A percentile compares a stretch with the other conserved stretches of the same genome.
These are phyloP conservation scores for Chlamydomonas sp. DNA, from an alignment of 139 green algal species.

Conservation along the genomic window DNA sequence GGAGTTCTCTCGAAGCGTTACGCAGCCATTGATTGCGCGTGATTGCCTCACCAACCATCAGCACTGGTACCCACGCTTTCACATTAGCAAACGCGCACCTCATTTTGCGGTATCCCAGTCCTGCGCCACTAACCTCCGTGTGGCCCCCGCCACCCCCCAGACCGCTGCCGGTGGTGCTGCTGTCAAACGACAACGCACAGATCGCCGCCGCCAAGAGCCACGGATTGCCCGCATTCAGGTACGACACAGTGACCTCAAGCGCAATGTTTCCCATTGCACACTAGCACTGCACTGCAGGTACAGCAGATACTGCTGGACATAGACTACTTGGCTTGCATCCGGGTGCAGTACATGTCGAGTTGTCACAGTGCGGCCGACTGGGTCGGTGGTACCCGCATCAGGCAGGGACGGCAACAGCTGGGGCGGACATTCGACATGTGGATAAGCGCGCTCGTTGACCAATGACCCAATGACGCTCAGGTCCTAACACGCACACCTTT, in stretches of 20 bases:
- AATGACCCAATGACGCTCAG: too few species aligned
- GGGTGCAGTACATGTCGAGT: background rate
- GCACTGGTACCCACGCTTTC: too few species aligned
- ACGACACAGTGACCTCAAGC: background rate
- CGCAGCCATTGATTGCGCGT: too few species aligned
- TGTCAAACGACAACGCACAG: conserved; percentile 83
- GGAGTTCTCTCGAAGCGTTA: too few species aligned
- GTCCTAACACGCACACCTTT: too few species aligned
- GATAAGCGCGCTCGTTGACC: too few species aligned
- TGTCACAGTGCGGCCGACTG: background rate
- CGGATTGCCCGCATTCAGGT: conserved; percentile 70
- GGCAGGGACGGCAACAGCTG: background rate
- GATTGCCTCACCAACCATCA: too few species aligned
- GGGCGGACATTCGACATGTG: background rate
- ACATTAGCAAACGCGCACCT: too few species aligned
- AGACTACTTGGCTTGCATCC: too few species aligned
- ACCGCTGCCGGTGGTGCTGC: conserved; percentile 75
- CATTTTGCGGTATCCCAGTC: background rate
- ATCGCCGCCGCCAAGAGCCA: conserved; percentile 70
- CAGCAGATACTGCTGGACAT: background rate
- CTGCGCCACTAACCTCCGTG: background rate
- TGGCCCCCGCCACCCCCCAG: background rate
- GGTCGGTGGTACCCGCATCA: background rate
- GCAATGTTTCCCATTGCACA: background rate
- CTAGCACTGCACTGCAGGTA: background rate